Base-by-base conservation (phyloP, 2,329 filamentous ascomycete species). In the Fusarium neocosmosporiellum region DNA sequence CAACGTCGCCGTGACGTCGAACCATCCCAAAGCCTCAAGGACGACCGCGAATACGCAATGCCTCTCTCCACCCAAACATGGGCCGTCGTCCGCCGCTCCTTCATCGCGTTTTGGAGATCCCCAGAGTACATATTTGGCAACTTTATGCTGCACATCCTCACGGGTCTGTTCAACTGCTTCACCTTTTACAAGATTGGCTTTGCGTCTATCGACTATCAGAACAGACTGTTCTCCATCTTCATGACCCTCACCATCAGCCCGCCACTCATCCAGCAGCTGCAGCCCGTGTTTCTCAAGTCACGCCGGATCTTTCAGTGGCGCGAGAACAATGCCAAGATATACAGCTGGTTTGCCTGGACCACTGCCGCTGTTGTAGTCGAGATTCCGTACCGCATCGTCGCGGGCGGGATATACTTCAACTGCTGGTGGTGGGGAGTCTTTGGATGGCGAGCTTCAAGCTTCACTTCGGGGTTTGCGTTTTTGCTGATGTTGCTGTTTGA, bases 251-350 rank as follows among this genome's bases (percentile, higher is more conserved):
- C 91, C 8, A 93, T 96, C 71, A 88, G 89, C 1, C 92, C 92
- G 1, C 91, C 92, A 0, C 84, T 95, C 1, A 93, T 95, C 66
- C 92, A 95, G 75, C 93, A 95, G 75, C 85, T 95, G 0, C 92
- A 95, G 77, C 93, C 93, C 1, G 88, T 89, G 7, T 95, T 92
- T 78, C 83, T 94, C 59, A 84, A 88, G 66, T 88, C 90, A 50
- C 87, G 92, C 5, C 85, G 88, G 34, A 86, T 96, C 29, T 96
- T 93, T 82, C 84, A 92, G 78, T 89, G 88, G 2, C 88, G 94
- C 7, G 94, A 96, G 80, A 88, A 90, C 57, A 93, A 89, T n/a
- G 89, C 92, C 18, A 94, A 94, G 80, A 94, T 94, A 29, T 96
- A 96, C 81, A 91, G 89, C 2, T 95, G 93, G 93, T 81, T 88